Evolutionary conservation across 2,329 filamentous ascomycete species (phyloP).

Genomic region (Cladosporium sp.): DNA sequence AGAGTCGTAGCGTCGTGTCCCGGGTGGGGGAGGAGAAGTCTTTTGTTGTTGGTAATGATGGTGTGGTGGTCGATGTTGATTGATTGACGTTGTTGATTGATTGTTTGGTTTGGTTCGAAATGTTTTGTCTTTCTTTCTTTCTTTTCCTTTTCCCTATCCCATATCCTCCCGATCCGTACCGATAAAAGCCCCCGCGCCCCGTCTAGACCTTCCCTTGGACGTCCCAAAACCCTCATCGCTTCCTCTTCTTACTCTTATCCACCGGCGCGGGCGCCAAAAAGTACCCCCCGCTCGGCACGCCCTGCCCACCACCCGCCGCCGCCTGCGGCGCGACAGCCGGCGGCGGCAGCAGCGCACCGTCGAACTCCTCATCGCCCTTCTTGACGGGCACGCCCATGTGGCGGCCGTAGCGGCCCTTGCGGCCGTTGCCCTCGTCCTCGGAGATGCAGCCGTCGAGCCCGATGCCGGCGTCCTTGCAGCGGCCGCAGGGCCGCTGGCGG

Average conservation of each 20-base stretch:
- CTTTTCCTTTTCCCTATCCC: not conserved
- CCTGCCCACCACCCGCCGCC: conserved; percentile 12
- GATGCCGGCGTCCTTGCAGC: conserved; percentile 93
- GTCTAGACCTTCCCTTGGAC: no score
- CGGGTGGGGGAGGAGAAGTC: not conserved
- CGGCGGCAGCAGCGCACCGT: conserved; percentile 12
- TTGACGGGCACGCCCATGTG: conserved; percentile 64
- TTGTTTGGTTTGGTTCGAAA: not conserved
- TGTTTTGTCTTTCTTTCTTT: not conserved
- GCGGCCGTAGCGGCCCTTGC: conserved; percentile 82
- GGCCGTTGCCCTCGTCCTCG: conserved; percentile 94
- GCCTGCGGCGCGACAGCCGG: conserved; percentile 2
- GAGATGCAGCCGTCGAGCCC: conserved; percentile 90
- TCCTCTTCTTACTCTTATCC: conserved; percentile 65
- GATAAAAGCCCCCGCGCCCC: no score
- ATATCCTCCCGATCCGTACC: no score
- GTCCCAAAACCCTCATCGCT: conserved; percentile 31
- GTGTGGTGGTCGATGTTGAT: not conserved
- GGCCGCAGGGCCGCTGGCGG: conserved; percentile 86
- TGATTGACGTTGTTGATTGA: not conserved
- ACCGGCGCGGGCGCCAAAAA: conserved; percentile 30
- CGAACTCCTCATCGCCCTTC: conserved; percentile 36
- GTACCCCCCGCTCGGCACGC: conserved; percentile 25
- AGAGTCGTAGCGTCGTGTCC: not conserved
- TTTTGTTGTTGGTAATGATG: not conserved